phyloP scores from a whole-genome alignment of 306 rosid genomes.

The Erythrophleum fordii region DNA sequence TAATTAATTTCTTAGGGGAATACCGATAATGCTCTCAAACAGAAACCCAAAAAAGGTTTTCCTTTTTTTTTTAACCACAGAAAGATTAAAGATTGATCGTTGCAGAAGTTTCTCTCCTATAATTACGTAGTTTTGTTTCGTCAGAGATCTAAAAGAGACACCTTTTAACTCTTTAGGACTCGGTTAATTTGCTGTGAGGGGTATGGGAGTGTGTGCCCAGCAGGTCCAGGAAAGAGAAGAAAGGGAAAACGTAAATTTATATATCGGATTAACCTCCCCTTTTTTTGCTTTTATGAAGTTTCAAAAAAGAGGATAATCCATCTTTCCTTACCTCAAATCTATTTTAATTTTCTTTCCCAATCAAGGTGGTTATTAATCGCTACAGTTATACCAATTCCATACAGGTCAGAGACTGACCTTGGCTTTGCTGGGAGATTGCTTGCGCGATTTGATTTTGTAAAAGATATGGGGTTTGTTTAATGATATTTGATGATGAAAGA shows the following conservation, averaged over 20 bases:
- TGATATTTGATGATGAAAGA: neutral
- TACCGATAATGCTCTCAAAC: neutral
- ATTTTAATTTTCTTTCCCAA: neutral
- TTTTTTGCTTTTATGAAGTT: neutral
- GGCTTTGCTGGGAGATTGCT: neutral
- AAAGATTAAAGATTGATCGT: neutral
- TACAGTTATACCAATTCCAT: neutral
- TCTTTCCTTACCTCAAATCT: neutral
- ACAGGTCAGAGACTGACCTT: constrained; percentile 29
- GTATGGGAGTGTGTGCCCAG: neutral
- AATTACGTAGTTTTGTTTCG: neutral
- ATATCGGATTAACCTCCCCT: too few species aligned
- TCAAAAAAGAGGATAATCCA: neutral
- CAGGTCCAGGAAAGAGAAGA: neutral
- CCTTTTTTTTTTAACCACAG: neutral
- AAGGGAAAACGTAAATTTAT: too few species aligned
- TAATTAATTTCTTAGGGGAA: neutral
- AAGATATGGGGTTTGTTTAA: neutral
- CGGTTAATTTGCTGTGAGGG: neutral
- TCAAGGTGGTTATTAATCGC: constrained; percentile 3
- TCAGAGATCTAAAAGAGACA: neutral
- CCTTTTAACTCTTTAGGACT: neutral
- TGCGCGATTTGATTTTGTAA: neutral
- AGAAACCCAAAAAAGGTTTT: neutral
- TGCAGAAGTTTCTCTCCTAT: neutral